Conservation (phyloP, 768 basidiomycete species). For the Hemileccinum rubropunctum region DNA sequence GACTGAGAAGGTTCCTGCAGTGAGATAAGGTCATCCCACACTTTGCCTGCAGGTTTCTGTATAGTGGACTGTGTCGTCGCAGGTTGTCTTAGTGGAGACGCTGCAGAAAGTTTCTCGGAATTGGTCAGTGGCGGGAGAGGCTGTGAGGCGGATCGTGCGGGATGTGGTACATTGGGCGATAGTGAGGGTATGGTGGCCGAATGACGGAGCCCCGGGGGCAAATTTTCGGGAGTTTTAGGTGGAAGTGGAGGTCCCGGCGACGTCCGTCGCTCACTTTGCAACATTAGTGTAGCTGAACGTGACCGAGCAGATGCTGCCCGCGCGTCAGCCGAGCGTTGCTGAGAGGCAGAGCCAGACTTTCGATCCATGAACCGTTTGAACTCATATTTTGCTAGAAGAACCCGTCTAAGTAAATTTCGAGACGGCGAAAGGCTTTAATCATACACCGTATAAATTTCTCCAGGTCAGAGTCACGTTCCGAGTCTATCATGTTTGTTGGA, state of each 20-base stretch:
- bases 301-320: constrained; percentile 33
- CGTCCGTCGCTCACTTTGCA: constrained; percentile 9
- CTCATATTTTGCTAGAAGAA: constrained; percentile 72
- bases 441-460: constrained; percentile 88
- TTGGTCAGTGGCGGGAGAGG: constrained; percentile 22
- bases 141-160: constrained; percentile 35
- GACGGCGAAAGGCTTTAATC: neutral
- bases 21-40: constrained; percentile 60
- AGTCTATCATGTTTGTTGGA: constrained; percentile 73
- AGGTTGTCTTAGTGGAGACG: constrained; percentile 5
- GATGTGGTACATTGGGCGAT: constrained; percentile 12
- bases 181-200: constrained; percentile 11
- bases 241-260: constrained; percentile 28
- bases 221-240: constrained; percentile 27
- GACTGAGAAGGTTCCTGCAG: constrained; percentile 39
- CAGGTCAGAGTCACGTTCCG: constrained; percentile 83
- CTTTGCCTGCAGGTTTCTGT: constrained; percentile 30
- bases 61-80: constrained; percentile 10
- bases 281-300: constrained; percentile 14
- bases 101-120: constrained; percentile 14
- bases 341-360: constrained; percentile 32
- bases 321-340: constrained; percentile 41
- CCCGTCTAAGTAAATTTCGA: neutral
- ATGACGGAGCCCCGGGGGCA: constrained; percentile 18
- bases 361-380: constrained; percentile 64